Evolutionary conservation across 768 basidiomycete genomes (phyloP), one percentile per base, ranked within the genome.

Genomic region (Boletus rubescentipes): DNA sequence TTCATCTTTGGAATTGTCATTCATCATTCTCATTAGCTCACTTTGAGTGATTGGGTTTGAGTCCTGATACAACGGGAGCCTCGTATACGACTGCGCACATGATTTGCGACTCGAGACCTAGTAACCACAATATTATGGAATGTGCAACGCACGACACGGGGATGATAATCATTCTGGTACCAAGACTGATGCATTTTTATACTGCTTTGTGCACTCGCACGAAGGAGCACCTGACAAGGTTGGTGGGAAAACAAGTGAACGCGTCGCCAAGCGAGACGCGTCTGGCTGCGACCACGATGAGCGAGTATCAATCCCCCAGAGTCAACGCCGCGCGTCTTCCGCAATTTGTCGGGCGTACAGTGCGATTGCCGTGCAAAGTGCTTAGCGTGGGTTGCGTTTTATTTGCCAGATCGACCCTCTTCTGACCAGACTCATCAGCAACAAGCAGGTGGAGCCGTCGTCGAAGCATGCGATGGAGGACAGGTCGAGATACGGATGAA

Each of bases 381-480:
- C 60, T 88, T 32, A 78, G 74, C 64, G 82, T 86, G 58, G 55
- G 75, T 63, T 32, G 38, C 20, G 11, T 15, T 23, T 21, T 26
- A 12, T 36, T 15, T 42, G 23, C 15, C 30, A 21, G 46, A 46
- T 31, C 11, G 41, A 35, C 11, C 46, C 18, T 23, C 16, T 43
- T 53, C 29, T 56, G 38, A 20, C 38, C 5, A 7, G 51, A 39
- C 43, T n/a, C n/a, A 39, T 18, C 38, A 79, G 71, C 64, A 66
- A 44, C 65, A 78, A 32, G 75, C 75, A 16, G 77, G 77, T 14
- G 66, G 67, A 3, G 78, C 82, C 12, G 77, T 81, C 4, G 85
- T 91, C 12, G 77, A 85, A 55, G 80, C 88, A 1, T 77, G 78
- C 40, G 91, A 92, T 61, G 86, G 83, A 1, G 84, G 81, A 0